Evolutionary conservation across 2,329 filamentous ascomycete genomes (phyloP), one percentile per base, ranked within the genome.

Genomic region (Xenoacremonium recifei): DNA sequence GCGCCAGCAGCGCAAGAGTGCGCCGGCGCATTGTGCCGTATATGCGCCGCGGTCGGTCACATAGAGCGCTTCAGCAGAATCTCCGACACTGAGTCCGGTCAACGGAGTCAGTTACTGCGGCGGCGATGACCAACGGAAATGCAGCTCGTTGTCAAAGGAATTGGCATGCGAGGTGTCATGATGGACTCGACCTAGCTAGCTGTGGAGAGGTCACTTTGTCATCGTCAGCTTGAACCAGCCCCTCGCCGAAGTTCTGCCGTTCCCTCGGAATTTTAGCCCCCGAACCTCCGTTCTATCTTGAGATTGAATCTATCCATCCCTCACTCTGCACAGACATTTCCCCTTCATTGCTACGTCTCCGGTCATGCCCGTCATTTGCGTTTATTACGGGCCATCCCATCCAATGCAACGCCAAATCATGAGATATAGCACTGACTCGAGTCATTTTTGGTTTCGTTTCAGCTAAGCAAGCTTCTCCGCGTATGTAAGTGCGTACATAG

Each of bases 21-120:
- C 68, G 60, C 61, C 69, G 72, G 68, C 75, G 74, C 78, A 81
- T 82, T 42, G 53, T 65, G 61, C 56, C 61, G 57, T 58, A 47
- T 36, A n/a, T 39, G 23, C 32, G 41, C 42, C 21, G 36, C 25
- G 21, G 25, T 25, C 37, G 47, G 46, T 61, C 52, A 60, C 60
- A 63, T 62, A 58, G 49, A 59, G 52, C 47, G 56, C 35, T 13
- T 23, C 21, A n/a, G 23, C 23, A 31, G 29, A 31, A 15, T 19
- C 9, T 34, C 16, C 12, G 16, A 34, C 16, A 18, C 21, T 23
- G 18, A 20, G 16, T 9, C 42, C 44, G 36, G n/a, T n/a, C 39
- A 36, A 35, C 31, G 27, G 34, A 50, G 45, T 40, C 40, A 50
- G 48, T 7, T 10, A 15, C 7, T 31, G 6, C 29, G 29, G 13